These are phyloP conservation scores for Geotrichum bryndzae DNA, from an alignment of 1,139 yeast species.

Conservation along the genomic window DNA sequence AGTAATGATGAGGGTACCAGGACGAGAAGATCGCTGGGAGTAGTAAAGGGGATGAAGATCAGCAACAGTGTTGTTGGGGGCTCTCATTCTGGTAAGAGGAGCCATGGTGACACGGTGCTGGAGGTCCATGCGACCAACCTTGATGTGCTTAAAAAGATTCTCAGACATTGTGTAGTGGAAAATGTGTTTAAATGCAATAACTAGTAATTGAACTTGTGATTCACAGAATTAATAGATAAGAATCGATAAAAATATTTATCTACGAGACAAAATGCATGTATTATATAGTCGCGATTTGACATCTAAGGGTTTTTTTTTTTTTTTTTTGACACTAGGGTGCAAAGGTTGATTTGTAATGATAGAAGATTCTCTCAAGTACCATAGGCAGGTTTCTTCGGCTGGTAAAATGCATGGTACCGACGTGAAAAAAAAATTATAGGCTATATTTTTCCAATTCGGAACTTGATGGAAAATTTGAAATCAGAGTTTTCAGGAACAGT, in stretches of 20 bases:
- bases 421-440: no score
- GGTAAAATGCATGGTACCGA: no score
- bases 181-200: background rate
- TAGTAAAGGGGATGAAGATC: constrained; percentile 48
- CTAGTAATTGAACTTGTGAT: background rate
- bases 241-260: background rate
- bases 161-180: background rate
- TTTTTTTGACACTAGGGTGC: background rate
- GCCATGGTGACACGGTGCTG: constrained; percentile 42
- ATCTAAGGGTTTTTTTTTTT: no score
- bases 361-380: no score
- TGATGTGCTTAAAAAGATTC: constrained; percentile 23
- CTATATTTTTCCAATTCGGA: no score
- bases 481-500: no score
- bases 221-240: background rate
- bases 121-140: constrained; percentile 25
- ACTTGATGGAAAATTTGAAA: no score
- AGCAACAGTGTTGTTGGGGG: constrained; percentile 38
- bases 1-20: constrained; percentile 46
- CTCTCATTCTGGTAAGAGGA: constrained; percentile 47
- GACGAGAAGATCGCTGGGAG: constrained; percentile 43
- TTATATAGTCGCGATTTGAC: no score
- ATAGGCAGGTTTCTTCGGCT: no score
- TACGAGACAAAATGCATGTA: no score
- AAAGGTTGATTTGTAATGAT: background rate